phyloP scores from a whole-genome alignment of 768 basidiomycete species.

The Ramaria sp. region DNA sequence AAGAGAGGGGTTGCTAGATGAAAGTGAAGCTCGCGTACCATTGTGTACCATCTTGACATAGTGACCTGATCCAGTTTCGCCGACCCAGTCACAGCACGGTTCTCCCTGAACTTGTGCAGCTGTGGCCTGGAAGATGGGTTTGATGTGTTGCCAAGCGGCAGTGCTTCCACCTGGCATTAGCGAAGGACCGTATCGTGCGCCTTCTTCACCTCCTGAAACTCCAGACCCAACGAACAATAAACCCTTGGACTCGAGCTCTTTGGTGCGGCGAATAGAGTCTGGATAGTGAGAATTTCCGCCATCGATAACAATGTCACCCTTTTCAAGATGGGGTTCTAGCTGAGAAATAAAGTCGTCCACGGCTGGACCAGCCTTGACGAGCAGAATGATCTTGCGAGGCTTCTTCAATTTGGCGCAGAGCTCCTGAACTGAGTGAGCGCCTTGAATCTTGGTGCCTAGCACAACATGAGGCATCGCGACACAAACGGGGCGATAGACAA shows the following conservation, averaged over 20 bases:
- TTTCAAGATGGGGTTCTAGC: constrained; percentile 81
- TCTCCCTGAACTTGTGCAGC: constrained; percentile 90
- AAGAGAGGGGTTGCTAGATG: not conserved
- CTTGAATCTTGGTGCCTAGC: constrained; percentile 87
- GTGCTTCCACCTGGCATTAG: constrained; percentile 97
- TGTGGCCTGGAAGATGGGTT: constrained; percentile 97
- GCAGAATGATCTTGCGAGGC: constrained; percentile 94
- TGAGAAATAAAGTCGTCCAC: constrained; percentile 93
- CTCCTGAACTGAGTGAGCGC: constrained; percentile 90
- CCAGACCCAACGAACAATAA: constrained; percentile 96
- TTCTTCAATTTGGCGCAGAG: constrained; percentile 85
- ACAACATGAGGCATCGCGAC: not conserved
- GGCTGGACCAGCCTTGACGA: constrained; percentile 95
- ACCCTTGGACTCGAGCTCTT: constrained; percentile 91
- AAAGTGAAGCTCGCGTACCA: constrained; percentile 34
- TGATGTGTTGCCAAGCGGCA: constrained; percentile 93
- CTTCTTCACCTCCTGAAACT: constrained; percentile 99
- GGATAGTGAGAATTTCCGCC: constrained; percentile 99
- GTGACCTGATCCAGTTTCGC: constrained; percentile 89
- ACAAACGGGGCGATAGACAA: constrained; percentile 22
- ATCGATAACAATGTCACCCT: constrained; percentile 98
- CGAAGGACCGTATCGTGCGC: constrained; percentile 92
- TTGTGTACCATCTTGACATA: constrained; percentile 99
- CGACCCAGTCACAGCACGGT: constrained; percentile 99
- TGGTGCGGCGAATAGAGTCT: constrained; percentile 88